A percentile compares a stretch with the other conserved stretches of the same genome.
These are phyloP conservation scores for Podospora sp. DNA, from an alignment of 495 filamentous ascomycete genomes.

Conservation along the genomic window DNA sequence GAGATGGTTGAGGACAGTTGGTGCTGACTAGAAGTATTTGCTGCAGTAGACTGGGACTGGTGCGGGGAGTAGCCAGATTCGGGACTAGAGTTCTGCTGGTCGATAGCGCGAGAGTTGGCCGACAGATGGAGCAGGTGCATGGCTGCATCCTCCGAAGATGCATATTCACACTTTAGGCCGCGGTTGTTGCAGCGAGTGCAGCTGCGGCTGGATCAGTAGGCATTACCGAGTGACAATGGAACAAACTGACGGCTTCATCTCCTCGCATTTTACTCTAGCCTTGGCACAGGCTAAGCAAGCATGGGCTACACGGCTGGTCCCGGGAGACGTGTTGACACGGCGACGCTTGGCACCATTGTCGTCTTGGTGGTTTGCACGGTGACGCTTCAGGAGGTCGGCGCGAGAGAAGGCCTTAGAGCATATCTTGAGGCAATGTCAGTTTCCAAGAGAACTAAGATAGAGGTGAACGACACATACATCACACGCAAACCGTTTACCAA, in stretches of 20 bases:
- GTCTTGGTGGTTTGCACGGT: conserved; percentile 55
- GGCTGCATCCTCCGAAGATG: conserved; percentile 42
- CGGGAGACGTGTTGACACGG: conserved; percentile 46
- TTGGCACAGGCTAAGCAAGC: conserved; percentile 57
- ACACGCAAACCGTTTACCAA: conserved; percentile 56
- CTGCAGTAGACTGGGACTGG: background rate
- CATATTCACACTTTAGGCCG: conserved; percentile 50
- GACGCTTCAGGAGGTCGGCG: conserved; percentile 58
- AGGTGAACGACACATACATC: conserved; percentile 26
- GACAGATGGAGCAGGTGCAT: conserved; percentile 42
- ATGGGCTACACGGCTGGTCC: conserved; percentile 56
- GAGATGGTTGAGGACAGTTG: conserved; percentile 1
- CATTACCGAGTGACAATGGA: conserved; percentile 12
- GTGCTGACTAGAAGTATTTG: background rate
- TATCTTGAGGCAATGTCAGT: conserved; percentile 37
- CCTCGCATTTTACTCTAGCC: conserved; percentile 59
- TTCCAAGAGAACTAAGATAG: background rate
- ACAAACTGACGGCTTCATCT: conserved; percentile 39
- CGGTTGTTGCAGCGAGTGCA: conserved; percentile 54
- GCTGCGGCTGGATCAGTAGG: conserved; percentile 22
- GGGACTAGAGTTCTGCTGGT: conserved; percentile 19
- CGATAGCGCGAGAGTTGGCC: conserved; percentile 25
- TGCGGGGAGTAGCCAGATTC: conserved; percentile 16
- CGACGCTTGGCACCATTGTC: conserved; percentile 48
- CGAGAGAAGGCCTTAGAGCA: conserved; percentile 59